Conservation (phyloP, 2,329 filamentous ascomycete genomes). For the Aspergillus tamarii region DNA sequence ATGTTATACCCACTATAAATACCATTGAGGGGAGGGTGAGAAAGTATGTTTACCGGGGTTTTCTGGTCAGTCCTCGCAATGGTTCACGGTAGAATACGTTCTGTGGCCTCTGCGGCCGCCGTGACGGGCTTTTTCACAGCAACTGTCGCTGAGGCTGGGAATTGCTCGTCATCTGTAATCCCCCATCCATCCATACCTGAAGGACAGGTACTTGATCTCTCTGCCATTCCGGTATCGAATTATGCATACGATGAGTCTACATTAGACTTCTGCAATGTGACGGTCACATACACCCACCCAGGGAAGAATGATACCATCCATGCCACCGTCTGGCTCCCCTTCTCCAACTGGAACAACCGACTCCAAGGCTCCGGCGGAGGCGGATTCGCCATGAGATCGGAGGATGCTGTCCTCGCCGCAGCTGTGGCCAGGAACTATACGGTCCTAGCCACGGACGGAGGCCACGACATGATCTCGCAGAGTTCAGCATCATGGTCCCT, state of each 20-base stretch:
- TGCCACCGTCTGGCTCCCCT: constrained; percentile 37
- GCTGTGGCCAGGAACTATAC: constrained; percentile 20
- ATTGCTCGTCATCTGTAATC: constrained; percentile 11
- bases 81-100: neutral
- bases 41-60: neutral
- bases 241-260: neutral
- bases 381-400: constrained; percentile 23
- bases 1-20: neutral
- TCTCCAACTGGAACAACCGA: constrained; percentile 38
- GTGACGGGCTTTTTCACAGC: neutral
- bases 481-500: constrained; percentile 19
- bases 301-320: constrained; percentile 38
- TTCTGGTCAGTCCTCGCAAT: neutral
- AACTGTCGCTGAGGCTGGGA: neutral
- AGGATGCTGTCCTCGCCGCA: neutral
- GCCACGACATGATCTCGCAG: neutral
- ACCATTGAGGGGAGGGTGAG: neutral
- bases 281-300: constrained; percentile 41
- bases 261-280: constrained; percentile 41
- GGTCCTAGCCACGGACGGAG: constrained; percentile 24
- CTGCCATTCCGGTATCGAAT: constrained; percentile 5
- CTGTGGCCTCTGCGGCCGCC: neutral
- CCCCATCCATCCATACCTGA: constrained; percentile 10
- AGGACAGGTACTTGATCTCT: constrained; percentile 8
- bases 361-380: constrained; percentile 45